Evolutionary conservation across 179 eudicot species (phyloP), one percentile per base, ranked within the genome.

Genomic region (Sideroxylon spinosum): DNA sequence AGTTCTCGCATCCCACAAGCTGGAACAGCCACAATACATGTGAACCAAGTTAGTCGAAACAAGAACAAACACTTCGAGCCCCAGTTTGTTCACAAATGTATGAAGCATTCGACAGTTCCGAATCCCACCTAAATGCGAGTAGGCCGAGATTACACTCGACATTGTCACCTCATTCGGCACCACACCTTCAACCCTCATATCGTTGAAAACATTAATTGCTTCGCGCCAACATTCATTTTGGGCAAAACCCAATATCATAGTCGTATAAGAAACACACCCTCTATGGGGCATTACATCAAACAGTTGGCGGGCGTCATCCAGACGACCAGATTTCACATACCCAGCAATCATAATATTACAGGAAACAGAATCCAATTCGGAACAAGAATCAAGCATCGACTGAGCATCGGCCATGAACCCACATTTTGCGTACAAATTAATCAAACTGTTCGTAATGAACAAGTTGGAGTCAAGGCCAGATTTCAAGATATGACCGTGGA

Each of bases 1-100:
- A 59, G 78, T 79, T 80, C 86, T 84, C 9, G 91, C 99, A 60
- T 80, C 88, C 73, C 73, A 76, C 73, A 95, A 84, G 78, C 87
- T 79, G 65, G 86, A 85, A 80, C 81, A 77, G 48, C 84, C 64
- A 78, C 92, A 93, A 75, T 93, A 91, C 81, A 95, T 74, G 71
- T 89, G 89, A 79, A 95, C 78, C 78, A 95, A 86, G 83, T 93
- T 95, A 65, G 98, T 95, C 2, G 91, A 79, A 85, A 91, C 93
- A 77, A 88, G 83, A 83, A 87, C 91, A 79, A 63, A 85, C 44
- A 69, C 85, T 20, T 52, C 81, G 50, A 95, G 82, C 16, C 98
- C 97, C 55, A 89, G 59, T 81, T 91, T 95, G 50, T 81, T 71
- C 71, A 81, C 88, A 85, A 91, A 80, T 10, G 84, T 92, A 81